These are phyloP conservation scores for Durio zibethinus DNA, from an alignment of 345 rosid genomes.

Conservation along the genomic window DNA sequence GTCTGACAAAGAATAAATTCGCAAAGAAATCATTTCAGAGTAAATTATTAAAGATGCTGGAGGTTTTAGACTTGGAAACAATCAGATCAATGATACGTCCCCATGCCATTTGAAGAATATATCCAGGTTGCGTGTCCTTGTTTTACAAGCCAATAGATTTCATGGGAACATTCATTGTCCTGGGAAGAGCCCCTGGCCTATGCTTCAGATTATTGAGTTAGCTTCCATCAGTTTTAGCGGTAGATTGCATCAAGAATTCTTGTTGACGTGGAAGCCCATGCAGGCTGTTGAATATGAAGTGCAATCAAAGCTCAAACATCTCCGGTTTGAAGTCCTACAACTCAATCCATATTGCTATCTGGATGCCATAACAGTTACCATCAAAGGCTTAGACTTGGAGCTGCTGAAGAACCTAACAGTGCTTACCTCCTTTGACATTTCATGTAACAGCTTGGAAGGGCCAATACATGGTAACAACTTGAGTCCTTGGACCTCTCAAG, in stretches of 20 bases:
- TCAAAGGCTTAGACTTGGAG: slow-evolving; percentile 41
- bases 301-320: background rate
- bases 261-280: slow-evolving; percentile 38
- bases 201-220: slow-evolving; percentile 38
- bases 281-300: slow-evolving; percentile 8
- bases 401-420: slow-evolving; percentile 39
- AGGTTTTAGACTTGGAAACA: slow-evolving; percentile 39
- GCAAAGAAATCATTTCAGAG: no score
- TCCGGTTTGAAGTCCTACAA: slow-evolving; percentile 12
- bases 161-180: slow-evolving; percentile 10
- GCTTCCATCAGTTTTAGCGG: slow-evolving; percentile 33
- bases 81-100: slow-evolving; percentile 24
- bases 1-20: no score
- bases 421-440: slow-evolving; percentile 40
- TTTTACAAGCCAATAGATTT: slow-evolving; percentile 33
- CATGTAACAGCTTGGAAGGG: slow-evolving; percentile 30
- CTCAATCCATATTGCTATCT: slow-evolving; percentile 21
- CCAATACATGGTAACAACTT: background rate
- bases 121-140: slow-evolving; percentile 35
- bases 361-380: slow-evolving; percentile 37
- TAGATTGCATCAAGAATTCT: background rate
- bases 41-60: no score
- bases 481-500: slow-evolving; percentile 30
- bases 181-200: background rate
- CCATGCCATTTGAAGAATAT: slow-evolving; percentile 34